Conservation (phyloP, 1,284 basidiomycete genomes). For the Rhodotorula sp. region DNA sequence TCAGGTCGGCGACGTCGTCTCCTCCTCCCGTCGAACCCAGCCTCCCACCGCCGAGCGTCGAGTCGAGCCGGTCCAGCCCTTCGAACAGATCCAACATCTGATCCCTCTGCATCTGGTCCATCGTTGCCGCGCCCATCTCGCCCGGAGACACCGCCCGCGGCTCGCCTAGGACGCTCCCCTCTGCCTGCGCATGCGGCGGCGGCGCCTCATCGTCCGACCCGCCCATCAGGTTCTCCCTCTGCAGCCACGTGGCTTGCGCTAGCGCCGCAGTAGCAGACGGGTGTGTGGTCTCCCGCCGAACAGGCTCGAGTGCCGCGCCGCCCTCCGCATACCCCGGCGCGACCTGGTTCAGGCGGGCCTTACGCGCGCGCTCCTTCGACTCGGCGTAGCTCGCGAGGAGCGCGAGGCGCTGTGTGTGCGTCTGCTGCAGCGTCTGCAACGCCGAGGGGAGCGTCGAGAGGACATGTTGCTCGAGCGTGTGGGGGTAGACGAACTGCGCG, state of each 20-base stretch:
- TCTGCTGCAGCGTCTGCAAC: conserved; percentile 67
- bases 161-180: conserved; percentile 15
- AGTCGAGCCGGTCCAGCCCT: conserved; percentile 34
- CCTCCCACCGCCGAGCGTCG: background rate
- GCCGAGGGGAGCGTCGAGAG: conserved; percentile 63
- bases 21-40: background rate
- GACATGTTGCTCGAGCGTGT: conserved; percentile 82
- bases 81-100: conserved; percentile 39
- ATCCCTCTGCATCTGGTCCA: conserved; percentile 44
- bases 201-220: background rate
- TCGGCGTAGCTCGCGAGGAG: conserved; percentile 70
- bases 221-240: conserved; percentile 9
- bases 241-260: background rate
- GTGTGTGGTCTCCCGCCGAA: background rate
- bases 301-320: conserved; percentile 25
- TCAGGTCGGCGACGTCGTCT: conserved; percentile 16
- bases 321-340: conserved; percentile 46
- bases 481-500: conserved; percentile 85
- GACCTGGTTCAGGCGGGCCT: conserved; percentile 39
- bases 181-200: background rate
- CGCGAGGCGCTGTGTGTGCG: conserved; percentile 61
- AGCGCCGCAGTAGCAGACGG: background rate
- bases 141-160: conserved; percentile 41
- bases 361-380: conserved; percentile 70
- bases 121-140: conserved; percentile 51